Conservation (phyloP, 768 basidiomycete species). For the Phanerochaete sordida region DNA sequence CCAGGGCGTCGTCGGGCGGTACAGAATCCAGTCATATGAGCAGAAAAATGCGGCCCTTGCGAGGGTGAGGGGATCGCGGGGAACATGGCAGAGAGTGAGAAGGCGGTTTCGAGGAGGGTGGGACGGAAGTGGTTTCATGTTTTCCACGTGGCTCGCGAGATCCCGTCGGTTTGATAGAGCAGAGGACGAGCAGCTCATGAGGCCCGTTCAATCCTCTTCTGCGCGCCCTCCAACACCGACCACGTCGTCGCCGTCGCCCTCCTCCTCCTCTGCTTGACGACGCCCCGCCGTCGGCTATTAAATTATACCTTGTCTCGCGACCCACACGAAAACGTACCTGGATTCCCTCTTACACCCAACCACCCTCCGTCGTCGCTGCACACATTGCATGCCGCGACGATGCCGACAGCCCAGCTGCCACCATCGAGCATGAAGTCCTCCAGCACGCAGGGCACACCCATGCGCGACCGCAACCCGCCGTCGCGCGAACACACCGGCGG, state of each 20-base stretch:
- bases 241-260: not conserved
- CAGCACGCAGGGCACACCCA: slow-evolving; percentile 1
- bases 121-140: not conserved
- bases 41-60: too few species aligned
- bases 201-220: not conserved
- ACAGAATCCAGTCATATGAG: too few species aligned
- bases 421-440: not conserved
- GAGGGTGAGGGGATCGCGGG: too few species aligned
- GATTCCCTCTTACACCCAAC: not conserved
- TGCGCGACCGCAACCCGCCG: slow-evolving; percentile 5
- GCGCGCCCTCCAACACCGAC: not conserved
- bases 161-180: slow-evolving; percentile 4
- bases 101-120: not conserved
- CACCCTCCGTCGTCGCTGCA: not conserved
- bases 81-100: not conserved
- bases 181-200: not conserved
- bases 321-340: not conserved
- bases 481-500: slow-evolving; percentile 10
- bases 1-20: too few species aligned
- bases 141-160: slow-evolving; percentile 3
- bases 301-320: not conserved
- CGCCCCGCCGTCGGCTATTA: not conserved
- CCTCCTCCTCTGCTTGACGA: not conserved
- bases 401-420: not conserved
- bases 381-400: not conserved